A percentile compares a stretch with the other conserved stretches of the same genome.
Conservation (phyloP, 352 stramenopile genomes). For the Detonula confervacea region DNA sequence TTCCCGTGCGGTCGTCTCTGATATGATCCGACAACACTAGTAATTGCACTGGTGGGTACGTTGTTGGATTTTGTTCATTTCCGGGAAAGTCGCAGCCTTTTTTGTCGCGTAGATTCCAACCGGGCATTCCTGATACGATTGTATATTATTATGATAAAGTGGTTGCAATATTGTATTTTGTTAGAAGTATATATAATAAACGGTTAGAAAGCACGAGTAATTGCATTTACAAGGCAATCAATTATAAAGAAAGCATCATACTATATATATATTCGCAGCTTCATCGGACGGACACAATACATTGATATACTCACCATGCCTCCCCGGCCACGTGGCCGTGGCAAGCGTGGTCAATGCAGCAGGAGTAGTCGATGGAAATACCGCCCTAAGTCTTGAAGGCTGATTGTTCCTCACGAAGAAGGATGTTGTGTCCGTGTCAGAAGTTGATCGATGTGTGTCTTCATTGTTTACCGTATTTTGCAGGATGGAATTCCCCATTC, state of each 20-base stretch:
- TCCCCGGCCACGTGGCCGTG: slow-evolving; percentile 36
- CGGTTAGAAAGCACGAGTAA: too few species aligned
- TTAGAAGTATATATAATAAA: too few species aligned
- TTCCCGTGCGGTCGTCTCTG: slow-evolving; percentile 32
- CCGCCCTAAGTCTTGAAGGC: slow-evolving; percentile 21
- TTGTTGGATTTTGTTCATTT: not conserved
- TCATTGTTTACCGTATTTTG: slow-evolving; percentile 13
- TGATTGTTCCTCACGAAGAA: slow-evolving; percentile 41
- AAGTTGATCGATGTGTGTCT: too few species aligned
- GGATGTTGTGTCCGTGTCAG: not conserved
- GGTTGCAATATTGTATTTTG: too few species aligned
- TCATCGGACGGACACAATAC: too few species aligned
- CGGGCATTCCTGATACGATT: slow-evolving; percentile 33
- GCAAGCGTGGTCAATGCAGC: slow-evolving; percentile 43
- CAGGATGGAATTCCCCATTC: slow-evolving; percentile 43
- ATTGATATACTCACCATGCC: slow-evolving; percentile 22
- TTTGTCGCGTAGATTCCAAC: slow-evolving; percentile 49
- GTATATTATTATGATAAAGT: too few species aligned
- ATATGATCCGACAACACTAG: slow-evolving; percentile 35
- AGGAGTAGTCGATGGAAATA: slow-evolving; percentile 50
- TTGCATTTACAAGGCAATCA: too few species aligned
- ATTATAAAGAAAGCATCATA: too few species aligned
- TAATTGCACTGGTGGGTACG: slow-evolving; percentile 29
- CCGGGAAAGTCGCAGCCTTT: slow-evolving; percentile 44
- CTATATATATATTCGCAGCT: too few species aligned